Conservation (phyloP, 805 yeast species). For the Vanderwaltozyma yarrowii region DNA sequence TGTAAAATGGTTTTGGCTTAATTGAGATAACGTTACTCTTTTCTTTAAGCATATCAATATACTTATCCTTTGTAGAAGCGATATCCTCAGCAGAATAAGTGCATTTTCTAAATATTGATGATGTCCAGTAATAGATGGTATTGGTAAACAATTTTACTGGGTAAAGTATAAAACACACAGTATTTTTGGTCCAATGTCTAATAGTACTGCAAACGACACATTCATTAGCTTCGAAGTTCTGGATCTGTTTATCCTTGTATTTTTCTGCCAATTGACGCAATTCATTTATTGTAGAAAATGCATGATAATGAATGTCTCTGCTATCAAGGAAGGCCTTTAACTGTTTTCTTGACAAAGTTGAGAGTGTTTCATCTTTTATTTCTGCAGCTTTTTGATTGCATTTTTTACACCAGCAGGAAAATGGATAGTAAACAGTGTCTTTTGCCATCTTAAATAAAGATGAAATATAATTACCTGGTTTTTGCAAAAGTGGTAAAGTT, state of each 20-base stretch:
- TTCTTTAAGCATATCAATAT: conserved; percentile 31
- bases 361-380: not conserved
- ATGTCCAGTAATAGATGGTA: too few relatives aligned
- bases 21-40: conserved; percentile 34
- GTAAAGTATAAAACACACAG: too few relatives aligned
- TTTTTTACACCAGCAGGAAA: not conserved
- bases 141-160: too few relatives aligned
- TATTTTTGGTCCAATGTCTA: too few relatives aligned
- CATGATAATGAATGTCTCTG: conserved; percentile 33
- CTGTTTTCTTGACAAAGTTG: conserved; percentile 37
- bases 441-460: not conserved
- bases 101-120: too few relatives aligned
- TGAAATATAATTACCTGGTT: conserved; percentile 22
- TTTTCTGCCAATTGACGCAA: conserved; percentile 33
- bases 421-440: not conserved
- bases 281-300: conserved; percentile 32
- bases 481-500: conserved; percentile 30
- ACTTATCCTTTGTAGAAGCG: conserved; percentile 26
- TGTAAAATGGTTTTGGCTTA: conserved; percentile 18
- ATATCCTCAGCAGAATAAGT: conserved; percentile 5
- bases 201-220: too few relatives aligned
- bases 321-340: conserved; percentile 33
- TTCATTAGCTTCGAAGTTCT: conserved; percentile 17
- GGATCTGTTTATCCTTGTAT: conserved; percentile 30
- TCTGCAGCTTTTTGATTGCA: not conserved